These are phyloP conservation scores for Laguncularia racemosa DNA, from an alignment of 345 rosid genomes.

Conservation along the genomic window DNA sequence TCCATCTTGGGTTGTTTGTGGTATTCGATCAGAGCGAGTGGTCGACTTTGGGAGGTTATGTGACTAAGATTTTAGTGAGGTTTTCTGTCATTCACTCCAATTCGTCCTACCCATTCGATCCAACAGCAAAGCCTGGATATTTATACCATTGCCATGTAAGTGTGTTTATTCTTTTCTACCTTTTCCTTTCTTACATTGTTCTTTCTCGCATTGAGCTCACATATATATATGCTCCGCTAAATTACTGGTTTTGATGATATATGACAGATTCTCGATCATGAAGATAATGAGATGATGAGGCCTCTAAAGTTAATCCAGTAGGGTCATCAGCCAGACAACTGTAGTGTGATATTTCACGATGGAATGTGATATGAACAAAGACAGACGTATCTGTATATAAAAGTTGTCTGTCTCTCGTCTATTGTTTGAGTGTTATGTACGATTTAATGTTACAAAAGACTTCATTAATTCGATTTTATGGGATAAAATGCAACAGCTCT, in stretches of 20 bases:
- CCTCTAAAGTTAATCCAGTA: slow-evolving; percentile 18
- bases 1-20: slow-evolving; percentile 7
- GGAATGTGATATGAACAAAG: no score
- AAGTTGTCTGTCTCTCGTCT: no score
- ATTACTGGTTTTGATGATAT: neutral
- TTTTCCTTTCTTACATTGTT: neutral
- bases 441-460: no score
- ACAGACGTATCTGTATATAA: no score
- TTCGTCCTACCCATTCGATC: slow-evolving; percentile 14
- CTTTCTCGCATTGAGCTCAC: no score
- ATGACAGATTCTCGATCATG: slow-evolving; percentile 33
- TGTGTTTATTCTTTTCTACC: neutral
- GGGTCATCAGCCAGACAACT: no score
- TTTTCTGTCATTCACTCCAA: slow-evolving; percentile 8
- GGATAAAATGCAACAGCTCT: no score
- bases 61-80: slow-evolving; percentile 15
- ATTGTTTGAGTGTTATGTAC: no score
- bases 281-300: slow-evolving; percentile 37
- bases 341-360: no score
- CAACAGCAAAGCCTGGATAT: slow-evolving; percentile 18
- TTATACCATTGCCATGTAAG: slow-evolving; percentile 22
- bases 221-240: neutral
- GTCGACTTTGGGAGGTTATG: slow-evolving; percentile 7
- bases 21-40: slow-evolving; percentile 5
- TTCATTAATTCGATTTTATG: no score